Percentiles rank a stretch among this genome's conserved stretches.
These are phyloP conservation scores for Xylaria acuta DNA, from an alignment of 495 filamentous ascomycete genomes.

Conservation along the genomic window DNA sequence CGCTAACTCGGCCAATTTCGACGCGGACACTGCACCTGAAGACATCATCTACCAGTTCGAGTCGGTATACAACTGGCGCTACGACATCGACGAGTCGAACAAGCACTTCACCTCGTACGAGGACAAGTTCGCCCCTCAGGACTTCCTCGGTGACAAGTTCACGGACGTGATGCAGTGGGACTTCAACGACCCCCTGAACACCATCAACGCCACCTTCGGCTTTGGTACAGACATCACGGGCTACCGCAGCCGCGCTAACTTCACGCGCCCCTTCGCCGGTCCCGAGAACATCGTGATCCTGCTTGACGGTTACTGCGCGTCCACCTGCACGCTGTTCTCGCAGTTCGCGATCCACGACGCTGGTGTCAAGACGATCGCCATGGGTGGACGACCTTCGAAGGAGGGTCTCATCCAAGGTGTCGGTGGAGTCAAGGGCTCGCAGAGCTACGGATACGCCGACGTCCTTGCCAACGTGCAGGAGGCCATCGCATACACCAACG, in stretches of 20 bases:
- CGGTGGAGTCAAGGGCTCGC: constrained; percentile 64
- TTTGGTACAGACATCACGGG: constrained; percentile 51
- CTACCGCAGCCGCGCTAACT: constrained; percentile 47
- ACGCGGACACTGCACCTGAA: constrained; percentile 37
- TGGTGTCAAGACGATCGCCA: constrained; percentile 63
- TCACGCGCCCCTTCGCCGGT: constrained; percentile 50
- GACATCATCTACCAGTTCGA: constrained; percentile 39
- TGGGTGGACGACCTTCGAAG: constrained; percentile 64
- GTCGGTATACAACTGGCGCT: constrained; percentile 47
- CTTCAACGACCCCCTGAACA: constrained; percentile 45
- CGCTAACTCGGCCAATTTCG: constrained; percentile 37
- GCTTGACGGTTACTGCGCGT: constrained; percentile 69
- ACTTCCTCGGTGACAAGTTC: constrained; percentile 42
- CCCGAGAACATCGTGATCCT: constrained; percentile 54
- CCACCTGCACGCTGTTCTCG: constrained; percentile 67
- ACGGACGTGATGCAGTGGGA: constrained; percentile 50
- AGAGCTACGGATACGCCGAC: constrained; percentile 37
- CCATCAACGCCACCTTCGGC: constrained; percentile 47
- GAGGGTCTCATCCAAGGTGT: constrained; percentile 67
- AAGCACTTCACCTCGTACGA: constrained; percentile 44
- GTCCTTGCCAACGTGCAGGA: constrained; percentile 43
- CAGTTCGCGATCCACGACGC: constrained; percentile 62
- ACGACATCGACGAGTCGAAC: constrained; percentile 44
- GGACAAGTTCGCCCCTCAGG: constrained; percentile 45
- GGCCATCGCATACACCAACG: constrained; percentile 40